phyloP scores from a whole-genome alignment of 177 flowering plant species.

The Vitis hybrid region DNA sequence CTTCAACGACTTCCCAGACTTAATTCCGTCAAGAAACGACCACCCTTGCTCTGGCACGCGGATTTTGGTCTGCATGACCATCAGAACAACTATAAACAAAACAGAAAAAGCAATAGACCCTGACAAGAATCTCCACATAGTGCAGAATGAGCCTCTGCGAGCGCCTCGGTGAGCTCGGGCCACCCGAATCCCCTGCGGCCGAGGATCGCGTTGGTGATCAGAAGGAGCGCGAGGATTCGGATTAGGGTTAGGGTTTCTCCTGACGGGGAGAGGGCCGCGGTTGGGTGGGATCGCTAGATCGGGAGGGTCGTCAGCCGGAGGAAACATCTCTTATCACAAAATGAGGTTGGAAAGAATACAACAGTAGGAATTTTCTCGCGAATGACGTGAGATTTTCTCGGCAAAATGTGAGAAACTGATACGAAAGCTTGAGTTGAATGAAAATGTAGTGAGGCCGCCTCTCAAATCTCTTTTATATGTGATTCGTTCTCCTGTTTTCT shows the following conservation, averaged over 20 bases:
- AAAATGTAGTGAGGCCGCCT: no score
- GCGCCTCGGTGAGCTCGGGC: slow-evolving; percentile 30
- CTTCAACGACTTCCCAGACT: slow-evolving; percentile 51
- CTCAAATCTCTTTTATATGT: no score
- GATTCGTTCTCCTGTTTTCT: no score
- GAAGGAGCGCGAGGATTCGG: not conserved
- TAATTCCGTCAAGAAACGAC: slow-evolving; percentile 34
- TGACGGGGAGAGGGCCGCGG: slow-evolving; percentile 56
- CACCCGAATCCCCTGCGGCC: slow-evolving; percentile 5
- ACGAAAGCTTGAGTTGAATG: not conserved
- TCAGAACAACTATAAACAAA: slow-evolving; percentile 13
- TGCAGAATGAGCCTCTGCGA: slow-evolving; percentile 34
- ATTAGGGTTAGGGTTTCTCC: slow-evolving; percentile 37
- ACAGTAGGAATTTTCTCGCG: not conserved
- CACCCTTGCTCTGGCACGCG: slow-evolving; percentile 31
- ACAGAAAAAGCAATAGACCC: no score
- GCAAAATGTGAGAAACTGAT: not conserved
- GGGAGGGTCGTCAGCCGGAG: slow-evolving; percentile 11
- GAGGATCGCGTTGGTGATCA: no score
- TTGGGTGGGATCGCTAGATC: slow-evolving; percentile 38
- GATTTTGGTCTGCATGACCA: slow-evolving; percentile 67
- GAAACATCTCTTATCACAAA: no score
- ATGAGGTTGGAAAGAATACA: no score
- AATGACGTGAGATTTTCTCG: slow-evolving; percentile 1
- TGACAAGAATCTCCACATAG: no score